A percentile compares a stretch with the other conserved stretches of the same genome.
These are phyloP conservation scores for Ceratocystis cubensis DNA, from an alignment of 2,329 filamentous ascomycete genomes.

Conservation along the genomic window DNA sequence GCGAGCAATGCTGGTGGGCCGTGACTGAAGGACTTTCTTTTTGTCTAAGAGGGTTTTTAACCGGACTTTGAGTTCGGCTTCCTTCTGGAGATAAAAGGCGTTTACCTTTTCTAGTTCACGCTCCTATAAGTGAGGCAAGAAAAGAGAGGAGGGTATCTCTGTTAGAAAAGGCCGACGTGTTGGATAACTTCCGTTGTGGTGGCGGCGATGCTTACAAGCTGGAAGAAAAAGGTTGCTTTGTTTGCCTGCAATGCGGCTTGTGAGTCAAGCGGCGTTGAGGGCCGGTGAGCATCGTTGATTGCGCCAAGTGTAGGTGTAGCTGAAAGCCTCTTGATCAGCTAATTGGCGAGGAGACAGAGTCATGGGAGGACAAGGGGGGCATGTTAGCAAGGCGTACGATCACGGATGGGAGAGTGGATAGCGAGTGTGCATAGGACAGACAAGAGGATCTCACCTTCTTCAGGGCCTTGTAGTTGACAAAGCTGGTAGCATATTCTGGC, in stretches of 20 bases:
- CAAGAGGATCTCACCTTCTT: slow-evolving; percentile 66
- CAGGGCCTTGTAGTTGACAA: slow-evolving; percentile 97
- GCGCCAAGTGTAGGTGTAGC: slow-evolving; percentile 74
- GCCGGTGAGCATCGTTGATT: slow-evolving; percentile 50
- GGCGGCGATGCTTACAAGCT: slow-evolving; percentile 51
- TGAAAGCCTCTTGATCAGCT: slow-evolving; percentile 98
- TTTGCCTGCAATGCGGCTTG: slow-evolving; percentile 88
- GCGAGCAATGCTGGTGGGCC: slow-evolving; percentile 61
- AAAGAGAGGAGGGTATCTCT: slow-evolving; percentile 30
- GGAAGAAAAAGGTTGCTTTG: slow-evolving; percentile 97
- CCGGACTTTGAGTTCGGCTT: slow-evolving; percentile 92
- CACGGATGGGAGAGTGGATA: too few species aligned
- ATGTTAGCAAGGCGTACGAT: not conserved
- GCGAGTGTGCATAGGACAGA: not conserved
- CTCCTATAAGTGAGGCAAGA: slow-evolving; percentile 47
- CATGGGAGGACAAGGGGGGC: not conserved
- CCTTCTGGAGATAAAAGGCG: slow-evolving; percentile 92
- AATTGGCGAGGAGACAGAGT: slow-evolving; percentile 22
- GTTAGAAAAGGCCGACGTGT: slow-evolving; percentile 47
- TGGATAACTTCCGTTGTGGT: slow-evolving; percentile 91
- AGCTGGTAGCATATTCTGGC: slow-evolving; percentile 96
- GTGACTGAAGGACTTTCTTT: slow-evolving; percentile 78
- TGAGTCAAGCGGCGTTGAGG: slow-evolving; percentile 49
- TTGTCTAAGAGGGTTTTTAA: slow-evolving; percentile 88
- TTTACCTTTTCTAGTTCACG: slow-evolving; percentile 98